Conservation (phyloP, 2,329 filamentous ascomycete species). For the Onygenales sp. region DNA sequence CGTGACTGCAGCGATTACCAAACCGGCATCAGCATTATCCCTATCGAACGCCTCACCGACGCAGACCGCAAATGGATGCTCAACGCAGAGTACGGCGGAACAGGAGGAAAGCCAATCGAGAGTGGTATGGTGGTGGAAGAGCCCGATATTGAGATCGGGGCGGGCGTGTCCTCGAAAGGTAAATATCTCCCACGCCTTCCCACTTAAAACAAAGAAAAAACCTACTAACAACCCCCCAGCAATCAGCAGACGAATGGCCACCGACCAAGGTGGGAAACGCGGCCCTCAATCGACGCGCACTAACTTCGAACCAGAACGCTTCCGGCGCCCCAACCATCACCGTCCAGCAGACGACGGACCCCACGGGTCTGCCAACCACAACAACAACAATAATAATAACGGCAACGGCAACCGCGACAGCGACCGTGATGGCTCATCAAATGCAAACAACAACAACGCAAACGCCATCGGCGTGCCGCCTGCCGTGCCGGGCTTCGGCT, state of each 20-base stretch:
- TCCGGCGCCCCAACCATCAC: constrained; percentile 21
- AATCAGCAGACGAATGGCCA: constrained; percentile 43
- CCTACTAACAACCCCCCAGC: constrained; percentile 23
- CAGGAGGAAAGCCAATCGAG: constrained; percentile 71
- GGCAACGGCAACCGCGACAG: constrained; percentile 16
- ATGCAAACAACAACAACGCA: constrained; percentile 17
- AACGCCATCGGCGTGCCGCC: constrained; percentile 43
- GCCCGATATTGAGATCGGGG: constrained; percentile 96
- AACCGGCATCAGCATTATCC: constrained; percentile 85
- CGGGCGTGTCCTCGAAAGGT: constrained; percentile 91
- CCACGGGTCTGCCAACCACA: constrained; percentile 12
- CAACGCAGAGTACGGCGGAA: constrained; percentile 86
- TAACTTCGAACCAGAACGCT: constrained; percentile 18
- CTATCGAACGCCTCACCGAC: constrained; percentile 84
- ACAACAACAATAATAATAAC: constrained; percentile 20
- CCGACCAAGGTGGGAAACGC: constrained; percentile 40
- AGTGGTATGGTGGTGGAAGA: constrained; percentile 86
- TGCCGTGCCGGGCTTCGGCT: constrained; percentile 47
- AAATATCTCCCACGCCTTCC: constrained; percentile 10
- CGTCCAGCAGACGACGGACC: constrained; percentile 9
- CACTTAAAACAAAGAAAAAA: neutral
- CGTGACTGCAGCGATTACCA: constrained; percentile 95
- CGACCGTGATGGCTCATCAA: constrained; percentile 25
- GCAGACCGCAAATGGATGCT: constrained; percentile 97
- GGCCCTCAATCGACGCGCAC: constrained; percentile 39